Percentiles rank a stretch among this genome's conserved stretches.
phyloP scores from a whole-genome alignment of 108 stramenopile species.

The Cyclostephanos invisitatus region DNA sequence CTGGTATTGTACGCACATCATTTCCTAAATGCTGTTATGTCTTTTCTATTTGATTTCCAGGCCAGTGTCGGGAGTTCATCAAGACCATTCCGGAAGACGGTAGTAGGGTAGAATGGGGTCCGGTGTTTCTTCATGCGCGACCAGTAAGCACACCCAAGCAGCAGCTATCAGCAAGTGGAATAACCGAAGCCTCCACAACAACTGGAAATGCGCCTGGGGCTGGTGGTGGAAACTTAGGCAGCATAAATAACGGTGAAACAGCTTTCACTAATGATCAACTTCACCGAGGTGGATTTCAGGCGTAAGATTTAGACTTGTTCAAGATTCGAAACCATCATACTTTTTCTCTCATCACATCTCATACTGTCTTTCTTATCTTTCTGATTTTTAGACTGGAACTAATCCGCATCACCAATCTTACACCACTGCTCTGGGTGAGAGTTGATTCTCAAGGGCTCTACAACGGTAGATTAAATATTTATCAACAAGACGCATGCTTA shows the following conservation, averaged over 20 bases:
- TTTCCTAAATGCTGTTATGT: neutral
- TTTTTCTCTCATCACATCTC: too few species aligned
- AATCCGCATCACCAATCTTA: conserved; percentile 81
- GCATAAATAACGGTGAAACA: conserved; percentile 35
- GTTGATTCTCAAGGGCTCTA: conserved; percentile 85
- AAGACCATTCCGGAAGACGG: conserved; percentile 74
- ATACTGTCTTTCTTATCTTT: too few species aligned
- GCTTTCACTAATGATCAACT: conserved; percentile 68
- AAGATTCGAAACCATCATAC: too few species aligned
- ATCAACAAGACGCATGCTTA: conserved; percentile 85
- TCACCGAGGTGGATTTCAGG: conserved; percentile 82
- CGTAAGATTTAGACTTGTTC: too few species aligned
- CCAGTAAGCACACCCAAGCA: conserved; percentile 78
- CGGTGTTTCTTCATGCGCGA: conserved; percentile 70
- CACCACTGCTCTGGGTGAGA: conserved; percentile 83
- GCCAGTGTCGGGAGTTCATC: conserved; percentile 72
- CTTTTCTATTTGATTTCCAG: neutral
- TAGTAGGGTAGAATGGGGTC: conserved; percentile 86
- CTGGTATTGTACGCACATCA: neutral
- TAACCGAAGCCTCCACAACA: conserved; percentile 30
- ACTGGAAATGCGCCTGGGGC: conserved; percentile 17
- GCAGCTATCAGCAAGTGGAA: conserved; percentile 62
- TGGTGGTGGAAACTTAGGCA: conserved; percentile 29
- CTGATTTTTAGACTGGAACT: too few species aligned
- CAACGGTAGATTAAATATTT: conserved; percentile 71